These are phyloP conservation scores for Aphanoascus verrucosus DNA, from an alignment of 2,329 filamentous ascomycete genomes.

Conservation along the genomic window DNA sequence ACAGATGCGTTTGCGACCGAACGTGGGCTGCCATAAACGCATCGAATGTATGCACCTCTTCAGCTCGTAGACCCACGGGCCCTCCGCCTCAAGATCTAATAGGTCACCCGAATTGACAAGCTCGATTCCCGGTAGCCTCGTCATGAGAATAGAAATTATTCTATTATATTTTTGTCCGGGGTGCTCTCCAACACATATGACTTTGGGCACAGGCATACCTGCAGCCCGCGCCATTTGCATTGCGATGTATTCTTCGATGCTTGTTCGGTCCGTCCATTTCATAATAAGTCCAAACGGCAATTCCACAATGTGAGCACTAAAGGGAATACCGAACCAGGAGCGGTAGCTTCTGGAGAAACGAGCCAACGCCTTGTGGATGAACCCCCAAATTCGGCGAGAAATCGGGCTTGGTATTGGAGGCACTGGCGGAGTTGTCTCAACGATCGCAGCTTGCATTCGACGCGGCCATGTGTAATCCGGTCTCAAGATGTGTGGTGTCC, in stretches of 20 bases:
- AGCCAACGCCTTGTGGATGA: constrained; percentile 24
- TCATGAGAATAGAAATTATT: constrained; percentile 34
- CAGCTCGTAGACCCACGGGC: constrained; percentile 28
- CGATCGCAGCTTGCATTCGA: constrained; percentile 16
- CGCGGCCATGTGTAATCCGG: constrained; percentile 24
- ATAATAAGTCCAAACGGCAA: constrained; percentile 33
- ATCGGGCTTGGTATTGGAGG: constrained; percentile 17
- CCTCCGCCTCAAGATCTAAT: constrained; percentile 23
- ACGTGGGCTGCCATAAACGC: constrained; percentile 27
- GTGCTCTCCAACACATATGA: constrained; percentile 25
- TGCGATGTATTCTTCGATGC: constrained; percentile 27
- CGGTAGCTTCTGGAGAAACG: constrained; percentile 27
- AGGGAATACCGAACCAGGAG: constrained; percentile 20
- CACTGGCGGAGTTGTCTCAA: constrained; percentile 19
- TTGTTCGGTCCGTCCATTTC: constrained; percentile 31
- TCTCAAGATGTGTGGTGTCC: constrained; percentile 17
- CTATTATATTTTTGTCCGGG: constrained; percentile 15
- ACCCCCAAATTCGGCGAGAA: constrained; percentile 20
- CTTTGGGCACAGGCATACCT: constrained; percentile 24
- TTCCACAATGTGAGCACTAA: constrained; percentile 22
- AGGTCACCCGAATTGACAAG: constrained; percentile 23
- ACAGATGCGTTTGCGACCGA: constrained; percentile 20
- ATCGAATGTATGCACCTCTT: constrained; percentile 25
- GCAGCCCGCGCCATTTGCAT: constrained; percentile 29
- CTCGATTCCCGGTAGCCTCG: constrained; percentile 28